Base-by-base conservation (phyloP, 805 yeast species). In the Metschnikowia borealis region DNA sequence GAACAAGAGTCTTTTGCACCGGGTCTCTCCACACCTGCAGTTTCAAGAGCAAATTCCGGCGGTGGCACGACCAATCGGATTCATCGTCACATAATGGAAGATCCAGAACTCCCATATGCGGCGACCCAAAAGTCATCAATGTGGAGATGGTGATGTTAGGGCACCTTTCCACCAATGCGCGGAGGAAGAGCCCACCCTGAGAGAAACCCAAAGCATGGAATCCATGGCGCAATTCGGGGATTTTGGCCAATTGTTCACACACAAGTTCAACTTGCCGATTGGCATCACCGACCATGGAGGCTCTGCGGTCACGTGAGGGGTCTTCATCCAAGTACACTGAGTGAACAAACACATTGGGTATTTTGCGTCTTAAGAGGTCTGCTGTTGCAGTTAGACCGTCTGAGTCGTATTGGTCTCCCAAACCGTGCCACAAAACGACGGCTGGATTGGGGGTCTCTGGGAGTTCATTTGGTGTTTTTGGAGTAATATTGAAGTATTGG, bases 371-470 rank as follows among this genome's bases (percentile, higher is more conserved):
- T 6, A 86, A 66, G 1, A 77, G 50, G 0, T 70, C 71, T 5
- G 67, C 65, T 1, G 77, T 79, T n/a, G 71, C 64, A 31, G 66
- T 68, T 73, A 86, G 80, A 0, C 85, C 80, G 0, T 75, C 63
- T 0, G 89, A 81, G 60, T 84, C 78, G 62, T 82, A 87, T 10
- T 79, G 75, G 62, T 87, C 96, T 0, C 95, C 94, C 66, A 88
- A 74, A 0, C 96, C 96, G 59, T 87, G 96, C 95, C 95, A 87
- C 38, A 88, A 61, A 2, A 87, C 89, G 2, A 87, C 75, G 0
- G 89, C 58, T 6, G 53, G 53, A 2, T 26, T 26, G 29, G 53
- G 40, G 13, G 21, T 7, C 11, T 32, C 32, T 5, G 37, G 3
- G 26, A 23, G 20, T 15, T 32, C 29, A 26, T 26, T 26, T 26